Evolutionary conservation across 768 basidiomycete species (phyloP), one percentile per base, ranked within the genome.

Genomic region (Boletus sp.): DNA sequence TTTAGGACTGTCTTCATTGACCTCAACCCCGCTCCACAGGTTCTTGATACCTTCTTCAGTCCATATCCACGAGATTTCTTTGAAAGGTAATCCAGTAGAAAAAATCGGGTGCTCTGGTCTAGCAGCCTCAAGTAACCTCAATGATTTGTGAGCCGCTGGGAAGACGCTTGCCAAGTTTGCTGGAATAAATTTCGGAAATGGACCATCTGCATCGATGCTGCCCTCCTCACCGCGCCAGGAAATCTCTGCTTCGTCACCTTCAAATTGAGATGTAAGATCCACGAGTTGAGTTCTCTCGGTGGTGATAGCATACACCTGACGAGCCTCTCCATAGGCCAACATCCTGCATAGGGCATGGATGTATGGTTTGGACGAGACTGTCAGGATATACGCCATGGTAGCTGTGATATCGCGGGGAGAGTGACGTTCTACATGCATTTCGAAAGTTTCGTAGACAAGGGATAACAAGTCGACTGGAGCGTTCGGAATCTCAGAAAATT

Each of bases 101-200:
- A 89, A 69, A 11, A 88, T 66, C 0, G 77, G 76, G 62, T 90
- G 87, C 44, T 83, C 78, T 0, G 88, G 84, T 53, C 82, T 74
- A 4, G 90, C 88, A 10, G 77, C 78, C 45, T 76, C 76, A 0
- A 93, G 75, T 4, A 93, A 70, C 29, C 79, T 75, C 10, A 93
- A 69, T 0, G 91, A 92, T 60, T 81, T 85, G 56, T 81, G 82
- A 1, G 89, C 89, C 4, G 81, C 79, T 13, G 82, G 78, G 4
- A 93, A 70, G 7, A 81, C 74, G 42, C 78, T 73, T 7, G 79
- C 70, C 29, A 87, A 67, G 13, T 73, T 73, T 6, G 60, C 57
- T 4, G 81, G 78, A 54, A 93, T 80, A 68, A 93, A 93, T 5
- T 69, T 68, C 0, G 91, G 90, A 59, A 83, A 85, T 7, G 70